Percentiles rank a stretch among this genome's conserved stretches.
Evolutionary conservation across 257 asterid species (phyloP).

Genomic region (Ajuga chamaepitys): DNA sequence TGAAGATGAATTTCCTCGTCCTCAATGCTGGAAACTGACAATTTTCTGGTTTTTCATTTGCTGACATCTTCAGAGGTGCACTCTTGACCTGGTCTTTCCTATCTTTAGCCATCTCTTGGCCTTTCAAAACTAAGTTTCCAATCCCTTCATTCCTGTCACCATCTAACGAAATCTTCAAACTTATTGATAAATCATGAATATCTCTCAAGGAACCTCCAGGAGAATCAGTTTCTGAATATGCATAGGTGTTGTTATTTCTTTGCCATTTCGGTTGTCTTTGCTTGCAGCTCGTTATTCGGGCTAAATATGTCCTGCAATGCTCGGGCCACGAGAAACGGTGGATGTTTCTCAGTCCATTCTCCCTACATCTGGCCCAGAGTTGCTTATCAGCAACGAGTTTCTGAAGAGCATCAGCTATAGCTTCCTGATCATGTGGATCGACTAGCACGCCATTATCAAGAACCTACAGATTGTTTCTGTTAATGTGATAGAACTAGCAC

Average conservation of each 20-base stretch:
- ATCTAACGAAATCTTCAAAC: slow-evolving; percentile 50
- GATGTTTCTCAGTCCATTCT: slow-evolving; percentile 50
- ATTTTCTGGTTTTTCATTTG: slow-evolving; percentile 39
- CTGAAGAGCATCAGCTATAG: slow-evolving; percentile 63
- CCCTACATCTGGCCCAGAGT: slow-evolving; percentile 62
- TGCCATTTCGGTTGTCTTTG: slow-evolving; percentile 72
- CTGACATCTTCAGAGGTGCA: slow-evolving; percentile 26
- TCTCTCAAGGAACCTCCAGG: slow-evolving; percentile 66
- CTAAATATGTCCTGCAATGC: slow-evolving; percentile 63
- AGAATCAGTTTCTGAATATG: slow-evolving; percentile 52
- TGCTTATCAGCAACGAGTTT: slow-evolving; percentile 70
- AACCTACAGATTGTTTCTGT: slow-evolving; percentile 28
- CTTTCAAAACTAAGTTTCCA: slow-evolving; percentile 22
- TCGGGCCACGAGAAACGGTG: slow-evolving; percentile 80
- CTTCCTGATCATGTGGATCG: slow-evolving; percentile 63
- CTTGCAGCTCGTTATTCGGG: slow-evolving; percentile 59
- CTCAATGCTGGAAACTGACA: slow-evolving; percentile 39
- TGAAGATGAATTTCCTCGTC: slow-evolving; percentile 37
- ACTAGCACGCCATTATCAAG: slow-evolving; percentile 66
- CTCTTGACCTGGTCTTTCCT: slow-evolving; percentile 26
- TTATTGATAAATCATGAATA: slow-evolving; percentile 55
- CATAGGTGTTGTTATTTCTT: slow-evolving; percentile 26
- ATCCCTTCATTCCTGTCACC: slow-evolving; percentile 43
- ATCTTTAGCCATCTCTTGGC: slow-evolving; percentile 28
- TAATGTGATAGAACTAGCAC: slow-evolving; percentile 12